Base-by-base conservation (phyloP, 495 filamentous ascomycete genomes). In the Neurospora sp. region DNA sequence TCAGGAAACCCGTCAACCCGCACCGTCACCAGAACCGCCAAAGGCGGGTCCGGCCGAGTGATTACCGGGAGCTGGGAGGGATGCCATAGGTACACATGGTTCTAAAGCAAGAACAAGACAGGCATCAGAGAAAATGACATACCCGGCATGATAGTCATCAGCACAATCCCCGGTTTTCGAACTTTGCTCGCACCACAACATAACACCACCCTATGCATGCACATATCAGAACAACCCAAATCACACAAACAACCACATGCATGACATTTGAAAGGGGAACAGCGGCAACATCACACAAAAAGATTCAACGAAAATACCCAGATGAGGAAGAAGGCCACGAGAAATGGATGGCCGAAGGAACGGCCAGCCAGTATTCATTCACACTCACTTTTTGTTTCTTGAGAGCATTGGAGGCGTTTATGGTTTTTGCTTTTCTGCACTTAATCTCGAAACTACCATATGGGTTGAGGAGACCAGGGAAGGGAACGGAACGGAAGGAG, bases 1-100 rank as follows among this genome's bases (percentile, higher is more conserved):
- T 98, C 81, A 90, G 96, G 27, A 94, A 97, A 78, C 96, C 96
- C 2, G 92, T 98, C 70, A 99, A 99, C 78, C 96, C 94, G 12
- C 94, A 97, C 78, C 90, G 96, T 71, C 92, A 96, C 78, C 91
- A 93, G 81, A 91, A 92, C 71, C 85, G 91, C 71, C 89, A 93
- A 73, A 89, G 92, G 73, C 84, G 91, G 74, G 89, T 91, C 71
- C 86, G 96, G 65, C 93, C 94, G 20, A 94, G 92, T 78, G 96
- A 99, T 82, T 98, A 95, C 74, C 86, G 90, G 59, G 92, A 96
- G 82, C 83, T 96, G n/a, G 94, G 80, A 88, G 73, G 11, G 10
- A 42, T 40, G 39, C 12, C 42, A 46, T 46, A 20, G 42, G 42
- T 46, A 46, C 42, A 18, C 18, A 46, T 46, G 42, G 42, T n/a